Evolutionary conservation across 768 basidiomycete genomes (phyloP), one percentile per base, ranked within the genome.

Genomic region (Austroboletus festivus): DNA sequence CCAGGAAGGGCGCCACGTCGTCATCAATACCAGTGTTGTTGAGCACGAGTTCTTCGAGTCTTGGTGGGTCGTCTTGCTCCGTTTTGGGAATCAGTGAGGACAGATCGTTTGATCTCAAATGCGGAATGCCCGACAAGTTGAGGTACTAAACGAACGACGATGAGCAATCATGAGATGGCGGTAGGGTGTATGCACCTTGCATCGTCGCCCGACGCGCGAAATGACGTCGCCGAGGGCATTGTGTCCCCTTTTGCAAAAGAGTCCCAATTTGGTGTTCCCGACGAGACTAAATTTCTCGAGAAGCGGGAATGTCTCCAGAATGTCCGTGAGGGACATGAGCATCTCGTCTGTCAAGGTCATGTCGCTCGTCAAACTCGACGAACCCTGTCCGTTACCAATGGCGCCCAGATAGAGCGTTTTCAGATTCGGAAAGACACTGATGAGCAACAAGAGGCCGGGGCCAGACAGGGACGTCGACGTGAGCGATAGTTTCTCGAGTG

Each of bases 1-100:
- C 69, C 33, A 88, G 71, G 55, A 70, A 85, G 2, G 61, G 66
- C 1, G 75, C 72, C 5, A 79, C 77, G 2, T 71, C 70, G 47
- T 87, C 85, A 42, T 81, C 82, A 16, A 88, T 71, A 2, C 72
- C 65, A 0, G 85, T 86, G 52, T 81, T 79, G 57, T 79, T 84
- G 30, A 88, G 65, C 13, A 72, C 66, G 5, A 88, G 71, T 4
- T 68, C 71, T 46, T 76, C 70, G 7, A 87, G 59, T 12, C 57
- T 63, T 2, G 81, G 69, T 5, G 68, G 56, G 7, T 15, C 38
- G 20, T 59, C 49, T 12, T 51, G 20, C 26, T 20, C 37, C 3
- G 49, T 41, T 21, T 55, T 52, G 1, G 56, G 54, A n/a, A 76
- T 44, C 9, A 88, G 64, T 2, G 79, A 78, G 12, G 63, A 70